Percentiles rank a stretch among this genome's conserved stretches.
phyloP scores from a whole-genome alignment of 257 asterid genomes.

The Paulownia fortunei region DNA sequence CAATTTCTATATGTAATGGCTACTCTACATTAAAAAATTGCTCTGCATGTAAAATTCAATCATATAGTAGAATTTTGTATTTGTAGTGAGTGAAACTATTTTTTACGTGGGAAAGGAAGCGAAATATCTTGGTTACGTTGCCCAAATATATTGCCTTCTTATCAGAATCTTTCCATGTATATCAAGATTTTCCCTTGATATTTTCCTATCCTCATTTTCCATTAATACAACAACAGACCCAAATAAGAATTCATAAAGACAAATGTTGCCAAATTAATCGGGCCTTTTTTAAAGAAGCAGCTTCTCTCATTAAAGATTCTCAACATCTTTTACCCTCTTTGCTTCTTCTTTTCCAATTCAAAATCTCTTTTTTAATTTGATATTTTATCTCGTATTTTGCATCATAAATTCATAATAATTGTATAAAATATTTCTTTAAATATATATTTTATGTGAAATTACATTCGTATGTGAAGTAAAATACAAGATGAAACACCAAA shows the following conservation, averaged over 20 bases:
- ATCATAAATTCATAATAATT: too few relatives aligned
- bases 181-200: conserved; percentile 22
- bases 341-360: too few relatives aligned
- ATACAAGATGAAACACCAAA: too few relatives aligned
- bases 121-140: not conserved
- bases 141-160: not conserved
- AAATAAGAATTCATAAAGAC: not conserved
- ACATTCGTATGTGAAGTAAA: too few relatives aligned
- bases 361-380: not conserved
- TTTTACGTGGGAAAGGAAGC: not conserved
- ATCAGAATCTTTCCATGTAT: conserved; percentile 17
- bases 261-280: not conserved
- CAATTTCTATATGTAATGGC: not conserved
- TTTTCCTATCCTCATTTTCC: conserved; percentile 17
- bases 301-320: conserved; percentile 30
- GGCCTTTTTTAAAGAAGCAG: not conserved
- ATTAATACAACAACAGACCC: conserved; percentile 21
- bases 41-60: not conserved
- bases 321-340: conserved; percentile 4
- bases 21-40: not conserved
- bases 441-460: too few relatives aligned
- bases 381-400: not conserved
- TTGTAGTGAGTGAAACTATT: not conserved
- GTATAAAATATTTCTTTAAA: too few relatives aligned
- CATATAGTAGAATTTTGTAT: not conserved